A percentile compares a stretch with the other conserved stretches of the same genome.
phyloP scores from a whole-genome alignment of 176 grass and related monocot genomes.

The Cenchrus purpureus region DNA sequence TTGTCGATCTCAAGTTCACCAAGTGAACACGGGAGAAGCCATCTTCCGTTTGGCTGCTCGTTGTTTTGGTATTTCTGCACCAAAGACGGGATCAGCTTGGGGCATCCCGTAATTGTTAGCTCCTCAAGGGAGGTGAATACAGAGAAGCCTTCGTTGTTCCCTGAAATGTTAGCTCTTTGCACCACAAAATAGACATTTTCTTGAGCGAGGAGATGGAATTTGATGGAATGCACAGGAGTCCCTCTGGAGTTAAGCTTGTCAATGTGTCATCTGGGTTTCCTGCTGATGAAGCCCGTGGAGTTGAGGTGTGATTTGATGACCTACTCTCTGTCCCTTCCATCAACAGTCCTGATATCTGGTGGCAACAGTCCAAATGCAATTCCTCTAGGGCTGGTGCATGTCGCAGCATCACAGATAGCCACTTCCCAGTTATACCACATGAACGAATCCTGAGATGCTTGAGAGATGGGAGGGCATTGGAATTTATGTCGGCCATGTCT shows the following conservation, averaged over 20 bases:
- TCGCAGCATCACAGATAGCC: neutral
- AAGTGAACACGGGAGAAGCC: neutral
- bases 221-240: neutral
- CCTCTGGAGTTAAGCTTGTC: neutral
- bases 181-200: rapidly evolving
- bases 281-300: neutral
- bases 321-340: neutral
- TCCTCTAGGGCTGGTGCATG: neutral
- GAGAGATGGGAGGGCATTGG: neutral
- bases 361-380: rapidly evolving
- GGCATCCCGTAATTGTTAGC: rapidly evolving
- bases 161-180: neutral
- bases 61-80: neutral
- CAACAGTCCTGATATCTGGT: neutral
- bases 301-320: neutral
- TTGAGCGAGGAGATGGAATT: neutral
- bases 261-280: neutral
- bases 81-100: neutral
- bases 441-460: neutral
- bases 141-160: neutral
- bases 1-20: rapidly evolving
- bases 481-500: neutral
- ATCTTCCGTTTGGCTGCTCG: neutral
- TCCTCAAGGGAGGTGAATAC: conserved; percentile 11
- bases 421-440: neutral